Percentiles rank a stretch among this genome's conserved stretches.
Conservation (phyloP, 495 filamentous ascomycete species). For the Antarctomyces pellizariae region DNA sequence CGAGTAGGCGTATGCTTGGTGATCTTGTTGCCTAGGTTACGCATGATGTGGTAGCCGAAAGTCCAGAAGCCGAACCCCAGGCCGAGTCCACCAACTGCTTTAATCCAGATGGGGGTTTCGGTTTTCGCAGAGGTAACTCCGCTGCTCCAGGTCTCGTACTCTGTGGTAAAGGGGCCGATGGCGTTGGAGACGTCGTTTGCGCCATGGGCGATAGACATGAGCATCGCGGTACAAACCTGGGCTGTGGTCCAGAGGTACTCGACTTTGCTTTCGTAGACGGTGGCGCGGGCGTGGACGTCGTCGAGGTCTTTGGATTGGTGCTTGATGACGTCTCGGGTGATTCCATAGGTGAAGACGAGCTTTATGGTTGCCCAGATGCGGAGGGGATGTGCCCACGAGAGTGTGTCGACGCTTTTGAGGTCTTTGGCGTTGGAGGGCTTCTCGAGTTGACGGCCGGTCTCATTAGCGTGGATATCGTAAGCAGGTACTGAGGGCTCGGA, state of each 20-base stretch:
- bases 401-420: slow-evolving; percentile 14
- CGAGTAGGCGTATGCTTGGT: slow-evolving; percentile 24
- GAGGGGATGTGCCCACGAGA: slow-evolving; percentile 12
- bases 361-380: slow-evolving; percentile 14
- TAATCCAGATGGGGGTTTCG: slow-evolving; percentile 22
- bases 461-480: background rate
- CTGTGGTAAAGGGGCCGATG: slow-evolving; percentile 37
- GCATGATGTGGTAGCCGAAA: slow-evolving; percentile 25
- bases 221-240: slow-evolving; percentile 38
- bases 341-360: slow-evolving; percentile 17
- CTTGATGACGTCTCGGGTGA: slow-evolving; percentile 21
- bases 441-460: background rate
- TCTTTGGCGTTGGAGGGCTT: slow-evolving; percentile 10
- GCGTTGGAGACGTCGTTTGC: slow-evolving; percentile 47
- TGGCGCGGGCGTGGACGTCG: slow-evolving; percentile 28
- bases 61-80: slow-evolving; percentile 25
- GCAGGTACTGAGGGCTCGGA: background rate
- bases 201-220: slow-evolving; percentile 41
- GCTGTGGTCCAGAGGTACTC: slow-evolving; percentile 41
- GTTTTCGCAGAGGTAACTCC: slow-evolving; percentile 15
- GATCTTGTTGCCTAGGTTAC: slow-evolving; percentile 23
- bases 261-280: slow-evolving; percentile 39
- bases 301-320: slow-evolving; percentile 17
- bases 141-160: slow-evolving; percentile 34
- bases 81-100: slow-evolving; percentile 20